Percentiles rank a stretch among this genome's conserved stretches.
phyloP scores from a whole-genome alignment of 2,329 filamentous ascomycete species.

The Cordyceps sp. region DNA sequence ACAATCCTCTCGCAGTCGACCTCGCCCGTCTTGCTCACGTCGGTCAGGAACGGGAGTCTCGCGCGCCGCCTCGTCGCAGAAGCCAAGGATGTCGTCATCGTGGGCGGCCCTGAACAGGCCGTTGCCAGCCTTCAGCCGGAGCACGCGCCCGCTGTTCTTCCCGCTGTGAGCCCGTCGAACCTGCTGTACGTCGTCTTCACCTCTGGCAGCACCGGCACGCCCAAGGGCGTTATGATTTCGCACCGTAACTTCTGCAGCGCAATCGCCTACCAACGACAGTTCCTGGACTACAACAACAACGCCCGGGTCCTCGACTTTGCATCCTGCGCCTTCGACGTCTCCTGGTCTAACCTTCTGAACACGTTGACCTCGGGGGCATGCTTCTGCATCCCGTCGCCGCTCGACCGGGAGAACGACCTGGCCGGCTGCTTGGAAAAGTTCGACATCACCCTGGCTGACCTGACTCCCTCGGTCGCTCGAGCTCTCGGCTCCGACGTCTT shows the following conservation, averaged over 20 bases:
- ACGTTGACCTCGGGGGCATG: constrained; percentile 3
- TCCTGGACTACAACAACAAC: background rate
- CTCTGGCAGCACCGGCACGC: constrained; percentile 1
- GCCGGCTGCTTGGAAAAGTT: background rate
- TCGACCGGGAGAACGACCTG: background rate
- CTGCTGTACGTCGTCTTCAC: constrained; percentile 1
- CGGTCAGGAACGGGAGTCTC: background rate
- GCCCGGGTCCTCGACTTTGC: constrained; percentile 2
- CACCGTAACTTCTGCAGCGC: background rate
- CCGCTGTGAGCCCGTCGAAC: background rate
- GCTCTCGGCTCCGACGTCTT: constrained; percentile 4
- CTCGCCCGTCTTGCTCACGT: constrained; percentile 1
- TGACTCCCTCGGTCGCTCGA: constrained; percentile 5
- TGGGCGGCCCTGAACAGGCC: background rate
- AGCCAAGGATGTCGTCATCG: background rate
- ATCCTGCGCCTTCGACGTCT: constrained; percentile 4
- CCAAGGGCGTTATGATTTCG: background rate
- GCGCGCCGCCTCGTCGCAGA: background rate
- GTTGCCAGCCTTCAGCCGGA: background rate
- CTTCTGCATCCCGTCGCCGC: constrained; percentile 3
- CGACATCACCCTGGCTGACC: background rate
- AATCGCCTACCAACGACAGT: constrained; percentile 1
- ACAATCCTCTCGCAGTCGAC: constrained; percentile 1
- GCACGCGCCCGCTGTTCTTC: background rate
- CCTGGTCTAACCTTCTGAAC: constrained; percentile 3